These are phyloP conservation scores for Oenanthe javanica DNA, from an alignment of 140 eudicot genomes.

Conservation along the genomic window DNA sequence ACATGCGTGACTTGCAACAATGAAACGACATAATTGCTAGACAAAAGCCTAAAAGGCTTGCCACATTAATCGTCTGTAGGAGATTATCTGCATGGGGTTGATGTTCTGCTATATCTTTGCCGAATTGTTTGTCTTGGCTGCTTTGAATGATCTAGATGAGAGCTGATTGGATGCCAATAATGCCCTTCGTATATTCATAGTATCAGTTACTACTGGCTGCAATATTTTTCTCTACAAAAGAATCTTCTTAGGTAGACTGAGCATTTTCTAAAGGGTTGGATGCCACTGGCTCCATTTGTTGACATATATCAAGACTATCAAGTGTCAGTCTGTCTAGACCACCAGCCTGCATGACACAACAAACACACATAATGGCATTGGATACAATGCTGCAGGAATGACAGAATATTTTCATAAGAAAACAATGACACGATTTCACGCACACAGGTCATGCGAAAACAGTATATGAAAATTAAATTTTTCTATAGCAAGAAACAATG, in stretches of 20 bases:
- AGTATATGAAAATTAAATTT: too few species aligned
- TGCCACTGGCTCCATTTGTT: neutral
- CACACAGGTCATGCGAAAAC: too few species aligned
- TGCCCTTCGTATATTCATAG: neutral
- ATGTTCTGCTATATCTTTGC: neutral
- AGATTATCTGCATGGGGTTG: neutral
- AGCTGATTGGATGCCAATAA: neutral
- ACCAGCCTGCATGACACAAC: slow-evolving; percentile 4
- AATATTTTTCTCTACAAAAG: neutral
- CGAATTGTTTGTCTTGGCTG: neutral
- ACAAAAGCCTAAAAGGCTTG: neutral
- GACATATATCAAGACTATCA: neutral
- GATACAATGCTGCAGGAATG: neutral
- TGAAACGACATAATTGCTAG: neutral
- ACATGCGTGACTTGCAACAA: neutral
- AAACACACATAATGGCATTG: neutral
- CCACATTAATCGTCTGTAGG: neutral
- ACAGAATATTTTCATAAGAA: too few species aligned
- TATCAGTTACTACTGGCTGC: neutral
- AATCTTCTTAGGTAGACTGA: neutral
- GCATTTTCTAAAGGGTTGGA: neutral
- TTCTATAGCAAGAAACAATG: neutral
- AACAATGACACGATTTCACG: too few species aligned
- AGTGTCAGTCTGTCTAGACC: neutral
- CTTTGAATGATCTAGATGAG: neutral